These are phyloP conservation scores for Rhododendron vialii DNA, from an alignment of 148 eudicot genomes.

Conservation along the genomic window DNA sequence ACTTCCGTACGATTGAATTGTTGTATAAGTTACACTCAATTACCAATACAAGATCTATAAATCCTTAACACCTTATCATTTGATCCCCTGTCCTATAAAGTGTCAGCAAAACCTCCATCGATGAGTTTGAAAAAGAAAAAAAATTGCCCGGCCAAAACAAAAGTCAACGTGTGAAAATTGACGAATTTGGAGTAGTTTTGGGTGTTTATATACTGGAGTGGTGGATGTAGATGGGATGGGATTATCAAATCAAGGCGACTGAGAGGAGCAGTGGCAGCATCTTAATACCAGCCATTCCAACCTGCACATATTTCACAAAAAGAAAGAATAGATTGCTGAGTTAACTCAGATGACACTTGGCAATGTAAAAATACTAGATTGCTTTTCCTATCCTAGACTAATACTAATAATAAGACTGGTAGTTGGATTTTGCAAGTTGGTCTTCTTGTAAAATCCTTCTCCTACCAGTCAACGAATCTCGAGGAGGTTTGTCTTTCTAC, in stretches of 20 bases:
- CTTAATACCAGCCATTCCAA: conserved; percentile 41
- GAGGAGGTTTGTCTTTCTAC: not conserved
- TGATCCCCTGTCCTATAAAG: not conserved
- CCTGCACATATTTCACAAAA: conserved; percentile 6
- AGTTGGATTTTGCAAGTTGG: not conserved
- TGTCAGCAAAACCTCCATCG: not conserved
- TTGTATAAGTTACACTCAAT: not conserved
- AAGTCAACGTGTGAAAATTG: not conserved
- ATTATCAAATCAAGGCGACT: conserved; percentile 19
- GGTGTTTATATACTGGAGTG: not conserved
- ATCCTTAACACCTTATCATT: not conserved
- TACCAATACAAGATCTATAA: not conserved
- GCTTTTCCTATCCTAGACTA: not conserved
- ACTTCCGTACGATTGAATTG: not conserved
- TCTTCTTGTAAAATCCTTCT: not conserved
- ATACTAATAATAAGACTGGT: not conserved
- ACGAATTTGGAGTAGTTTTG: not conserved
- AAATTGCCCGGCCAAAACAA: not conserved
- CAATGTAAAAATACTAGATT: not conserved
- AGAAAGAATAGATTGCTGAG: not conserved
- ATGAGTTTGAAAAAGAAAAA: not conserved
- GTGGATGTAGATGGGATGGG: conserved; percentile 6
- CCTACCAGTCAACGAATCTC: conserved; percentile 3
- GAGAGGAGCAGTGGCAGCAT: conserved; percentile 38
- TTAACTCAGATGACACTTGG: not conserved